Base-by-base conservation (phyloP, 495 filamentous ascomycete species). In the Thozetella sp. region DNA sequence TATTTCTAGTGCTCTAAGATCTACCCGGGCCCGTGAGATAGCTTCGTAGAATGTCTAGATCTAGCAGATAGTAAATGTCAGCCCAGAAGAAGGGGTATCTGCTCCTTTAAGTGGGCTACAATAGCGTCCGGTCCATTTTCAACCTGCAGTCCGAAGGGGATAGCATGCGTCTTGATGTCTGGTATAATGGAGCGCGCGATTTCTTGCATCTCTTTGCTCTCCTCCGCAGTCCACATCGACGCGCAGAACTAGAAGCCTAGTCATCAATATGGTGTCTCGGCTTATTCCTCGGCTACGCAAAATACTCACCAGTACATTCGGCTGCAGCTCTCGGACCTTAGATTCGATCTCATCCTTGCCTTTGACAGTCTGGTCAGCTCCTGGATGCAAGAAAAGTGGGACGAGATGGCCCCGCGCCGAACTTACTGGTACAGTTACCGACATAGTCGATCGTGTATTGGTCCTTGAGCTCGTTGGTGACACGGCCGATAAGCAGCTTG, bases 201-300 rank as follows among this genome's bases (percentile, higher is more conserved):
- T 9, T 19, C 55, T 11, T 24, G 40, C 30, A 57, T 57, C 55
- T 45, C 37, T 6, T 26, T n/a, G 40, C 55, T 57, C 67, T 88
- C 68, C 54, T 84, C 81, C 25, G 71, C 66, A 6, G 82, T 76
- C 85, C 83, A 88, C 83, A 87, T 87, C 25, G 85, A 87, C 3
- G 84, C 84, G 61, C 77, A 82, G 77, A 86, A 86, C 80, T 83
- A 58, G 58, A 26, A 20, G 22, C 2, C 15, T 20, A 45, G 54
- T 4, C n/a, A 4, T 48, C 43, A 48, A 68, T 40, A 64, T 53
- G 25, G 1, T 51, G 57, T 53, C 46, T 37, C 45, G 57, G 59
- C 23, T 45, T 17, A 26, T 30, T 11, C 23, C n/a, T n/a, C 52
- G 2, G 51, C 19, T 3, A 25, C 23, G 22, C 20, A 13, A 9